Evolutionary conservation across 495 filamentous ascomycete species (phyloP).

Genomic region (Symbiotaphrina buchneri): DNA sequence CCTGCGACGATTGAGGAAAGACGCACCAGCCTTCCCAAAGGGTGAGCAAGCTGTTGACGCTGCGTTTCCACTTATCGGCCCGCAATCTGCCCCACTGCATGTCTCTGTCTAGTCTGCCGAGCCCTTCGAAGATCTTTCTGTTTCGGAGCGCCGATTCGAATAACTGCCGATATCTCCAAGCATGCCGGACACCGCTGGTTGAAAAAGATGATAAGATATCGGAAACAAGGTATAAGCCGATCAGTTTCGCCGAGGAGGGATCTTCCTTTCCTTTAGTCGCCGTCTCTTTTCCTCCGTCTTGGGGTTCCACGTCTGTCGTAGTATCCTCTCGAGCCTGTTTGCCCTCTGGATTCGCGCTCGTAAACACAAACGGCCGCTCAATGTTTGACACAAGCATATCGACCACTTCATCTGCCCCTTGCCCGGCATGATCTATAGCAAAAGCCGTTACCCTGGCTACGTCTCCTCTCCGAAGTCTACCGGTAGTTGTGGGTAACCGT

Average conservation of each 20-base stretch:
- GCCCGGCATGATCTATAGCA: constrained; percentile 67
- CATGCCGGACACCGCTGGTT: constrained; percentile 62
- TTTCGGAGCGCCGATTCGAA: constrained; percentile 56
- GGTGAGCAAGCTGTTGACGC: constrained; percentile 44
- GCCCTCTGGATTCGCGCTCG: constrained; percentile 31
- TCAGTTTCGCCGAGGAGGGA: constrained; percentile 47
- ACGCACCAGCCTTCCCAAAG: constrained; percentile 84
- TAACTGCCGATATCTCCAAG: constrained; percentile 75
- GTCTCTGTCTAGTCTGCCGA: constrained; percentile 57
- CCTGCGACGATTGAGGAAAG: constrained; percentile 55
- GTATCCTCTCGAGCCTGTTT: constrained; percentile 11
- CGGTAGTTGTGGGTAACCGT: constrained; percentile 54
- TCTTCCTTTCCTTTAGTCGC: constrained; percentile 29
- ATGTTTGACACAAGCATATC: constrained; percentile 70
- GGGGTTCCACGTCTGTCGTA: constrained; percentile 12
- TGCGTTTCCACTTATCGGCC: constrained; percentile 79
- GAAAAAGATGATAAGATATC: constrained; percentile 77
- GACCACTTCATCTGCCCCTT: constrained; percentile 69
- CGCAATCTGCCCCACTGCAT: constrained; percentile 64
- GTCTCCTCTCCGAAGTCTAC: constrained; percentile 61
- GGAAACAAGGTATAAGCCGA: constrained; percentile 68
- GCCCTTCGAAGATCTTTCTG: constrained; percentile 53
- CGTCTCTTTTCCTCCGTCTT: constrained; percentile 11
- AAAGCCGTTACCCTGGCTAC: constrained; percentile 73
- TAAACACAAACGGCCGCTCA: constrained; percentile 39